These are phyloP conservation scores for Tolypocladium guangdongense DNA, from an alignment of 2,329 filamentous ascomycete genomes.

Conservation along the genomic window DNA sequence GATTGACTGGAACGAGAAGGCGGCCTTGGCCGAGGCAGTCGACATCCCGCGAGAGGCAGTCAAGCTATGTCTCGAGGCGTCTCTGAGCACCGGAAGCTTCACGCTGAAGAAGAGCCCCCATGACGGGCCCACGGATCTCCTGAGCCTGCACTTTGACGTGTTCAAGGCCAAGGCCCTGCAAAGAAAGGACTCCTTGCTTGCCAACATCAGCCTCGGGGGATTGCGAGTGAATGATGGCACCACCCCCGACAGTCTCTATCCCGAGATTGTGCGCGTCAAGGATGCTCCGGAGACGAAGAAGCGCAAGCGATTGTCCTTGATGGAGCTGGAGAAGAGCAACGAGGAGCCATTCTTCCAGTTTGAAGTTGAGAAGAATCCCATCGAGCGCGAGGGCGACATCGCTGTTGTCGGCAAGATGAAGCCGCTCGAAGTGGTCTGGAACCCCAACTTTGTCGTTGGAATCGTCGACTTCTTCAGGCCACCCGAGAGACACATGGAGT, in stretches of 20 bases:
- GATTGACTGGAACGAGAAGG: conserved; percentile 98
- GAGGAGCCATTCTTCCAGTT: conserved; percentile 83
- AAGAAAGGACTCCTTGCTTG: conserved; percentile 79
- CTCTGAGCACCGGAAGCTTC: conserved; percentile 91
- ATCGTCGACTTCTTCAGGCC: conserved; percentile 93
- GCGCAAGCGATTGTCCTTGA: conserved; percentile 39
- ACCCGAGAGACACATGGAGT: conserved; percentile 96
- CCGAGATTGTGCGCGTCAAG: conserved; percentile 93
- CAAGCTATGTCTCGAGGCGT: conserved; percentile 86
- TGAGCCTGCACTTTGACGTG: conserved; percentile 87
- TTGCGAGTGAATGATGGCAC: conserved; percentile 94
- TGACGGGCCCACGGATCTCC: conserved; percentile 60
- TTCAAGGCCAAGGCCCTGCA: conserved; percentile 87
- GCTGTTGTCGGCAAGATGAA: conserved; percentile 85
- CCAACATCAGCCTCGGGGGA: conserved; percentile 82
- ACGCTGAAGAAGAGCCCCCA: conserved; percentile 67
- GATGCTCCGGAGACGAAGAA: conserved; percentile 52
- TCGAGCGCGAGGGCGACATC: conserved; percentile 86
- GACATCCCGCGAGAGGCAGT: conserved; percentile 85
- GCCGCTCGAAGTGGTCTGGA: conserved; percentile 95
- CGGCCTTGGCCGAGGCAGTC: conserved; percentile 74
- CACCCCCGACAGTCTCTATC: conserved; percentile 79
- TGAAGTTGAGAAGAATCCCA: conserved; percentile 86
- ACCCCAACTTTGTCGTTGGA: conserved; percentile 83
- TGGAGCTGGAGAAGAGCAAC: conserved; percentile 38